Evolutionary conservation across 305 asterid genomes (phyloP).

Genomic region (Fraxinus floribunda): DNA sequence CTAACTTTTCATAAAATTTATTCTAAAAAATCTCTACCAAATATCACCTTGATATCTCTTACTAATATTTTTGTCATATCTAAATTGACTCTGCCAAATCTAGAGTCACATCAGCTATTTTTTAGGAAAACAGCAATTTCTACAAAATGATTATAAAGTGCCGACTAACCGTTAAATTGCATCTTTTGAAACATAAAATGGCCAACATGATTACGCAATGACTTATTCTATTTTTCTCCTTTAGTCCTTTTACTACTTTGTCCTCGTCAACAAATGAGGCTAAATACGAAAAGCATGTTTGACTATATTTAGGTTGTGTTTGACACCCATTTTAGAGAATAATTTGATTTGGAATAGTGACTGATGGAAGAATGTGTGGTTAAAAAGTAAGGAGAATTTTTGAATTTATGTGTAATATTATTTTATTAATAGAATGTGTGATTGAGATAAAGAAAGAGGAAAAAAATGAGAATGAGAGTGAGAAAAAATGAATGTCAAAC

Average conservation of each 20-base stretch:
- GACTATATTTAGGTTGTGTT: neutral
- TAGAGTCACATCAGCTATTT: neutral
- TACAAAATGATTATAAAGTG: no score
- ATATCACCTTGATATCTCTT: neutral
- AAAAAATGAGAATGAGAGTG: no score
- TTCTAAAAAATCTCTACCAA: neutral
- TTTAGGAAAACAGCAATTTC: no score
- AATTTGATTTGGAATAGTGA: no score
- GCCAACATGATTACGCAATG: neutral
- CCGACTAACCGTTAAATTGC: neutral
- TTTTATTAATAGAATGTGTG: no score
- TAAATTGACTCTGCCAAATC: neutral
- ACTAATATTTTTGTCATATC: neutral
- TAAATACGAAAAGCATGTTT: neutral
- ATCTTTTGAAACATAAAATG: neutral
- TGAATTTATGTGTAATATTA: no score
- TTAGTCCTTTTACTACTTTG: neutral
- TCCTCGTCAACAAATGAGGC: neutral
- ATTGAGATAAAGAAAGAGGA: no score
- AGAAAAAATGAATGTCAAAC: no score
- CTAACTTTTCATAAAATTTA: no score
- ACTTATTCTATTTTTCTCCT: neutral
- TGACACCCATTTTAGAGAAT: no score
- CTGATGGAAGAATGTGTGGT: no score
- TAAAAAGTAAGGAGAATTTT: no score